These are phyloP conservation scores for Thinopyrum elongatum DNA, from an alignment of 176 grass and related monocot species.

Conservation along the genomic window DNA sequence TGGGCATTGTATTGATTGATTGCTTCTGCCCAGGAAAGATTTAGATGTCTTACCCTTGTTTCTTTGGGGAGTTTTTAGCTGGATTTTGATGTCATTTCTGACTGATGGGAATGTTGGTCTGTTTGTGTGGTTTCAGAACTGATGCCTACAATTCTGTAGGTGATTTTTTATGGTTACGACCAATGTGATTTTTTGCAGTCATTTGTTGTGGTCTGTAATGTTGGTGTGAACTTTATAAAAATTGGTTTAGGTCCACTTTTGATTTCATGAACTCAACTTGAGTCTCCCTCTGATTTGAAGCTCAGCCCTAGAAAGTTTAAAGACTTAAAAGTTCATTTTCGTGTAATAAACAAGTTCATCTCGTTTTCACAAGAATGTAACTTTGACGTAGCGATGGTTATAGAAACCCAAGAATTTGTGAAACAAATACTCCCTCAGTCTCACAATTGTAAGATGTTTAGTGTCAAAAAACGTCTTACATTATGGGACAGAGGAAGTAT, in stretches of 20 bases:
- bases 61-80: background rate
- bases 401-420: too few relatives aligned
- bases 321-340: too few relatives aligned
- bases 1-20: constrained; percentile 4
- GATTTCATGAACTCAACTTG: background rate
- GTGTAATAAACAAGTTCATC: background rate
- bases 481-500: too few relatives aligned
- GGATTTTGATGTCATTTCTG: constrained; percentile 9
- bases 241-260: background rate
- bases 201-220: background rate
- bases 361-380: background rate
- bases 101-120: background rate
- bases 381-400: background rate
- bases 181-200: background rate
- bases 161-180: background rate
- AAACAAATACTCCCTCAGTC: too few relatives aligned
- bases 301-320: background rate
- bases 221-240: too few relatives aligned
- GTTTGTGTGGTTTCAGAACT: background rate
- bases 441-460: too few relatives aligned
- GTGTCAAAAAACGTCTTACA: too few relatives aligned
- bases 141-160: background rate
- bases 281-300: background rate
- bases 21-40: constrained; percentile 13
- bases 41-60: background rate